Percentiles rank a stretch among this genome's conserved stretches.
These are phyloP conservation scores for Tephrocybe sp. DNA, from an alignment of 768 basidiomycete species.

Conservation along the genomic window DNA sequence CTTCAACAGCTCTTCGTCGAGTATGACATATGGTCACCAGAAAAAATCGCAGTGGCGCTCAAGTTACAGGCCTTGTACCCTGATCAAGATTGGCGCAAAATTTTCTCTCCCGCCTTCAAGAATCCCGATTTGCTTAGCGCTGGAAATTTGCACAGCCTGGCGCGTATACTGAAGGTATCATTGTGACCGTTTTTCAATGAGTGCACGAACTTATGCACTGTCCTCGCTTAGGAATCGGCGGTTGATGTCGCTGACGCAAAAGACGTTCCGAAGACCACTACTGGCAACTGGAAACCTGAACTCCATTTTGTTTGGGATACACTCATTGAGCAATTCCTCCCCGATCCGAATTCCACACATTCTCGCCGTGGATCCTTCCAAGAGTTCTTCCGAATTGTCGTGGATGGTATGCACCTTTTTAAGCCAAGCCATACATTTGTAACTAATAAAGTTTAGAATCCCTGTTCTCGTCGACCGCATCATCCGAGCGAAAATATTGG, in stretches of 20 bases:
- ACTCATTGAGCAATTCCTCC: slow-evolving; percentile 74
- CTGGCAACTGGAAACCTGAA: slow-evolving; percentile 81
- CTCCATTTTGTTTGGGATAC: slow-evolving; percentile 90
- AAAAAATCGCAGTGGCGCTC: slow-evolving; percentile 80
- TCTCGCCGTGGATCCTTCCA: slow-evolving; percentile 64
- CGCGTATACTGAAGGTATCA: slow-evolving; percentile 75
- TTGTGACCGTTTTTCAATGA: not conserved
- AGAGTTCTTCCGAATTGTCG: slow-evolving; percentile 88
- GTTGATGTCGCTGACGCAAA: slow-evolving; percentile 52
- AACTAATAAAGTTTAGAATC: slow-evolving; percentile 55
- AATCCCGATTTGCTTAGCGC: slow-evolving; percentile 63
- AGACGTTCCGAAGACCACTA: slow-evolving; percentile 44
- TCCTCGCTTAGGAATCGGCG: slow-evolving; percentile 47
- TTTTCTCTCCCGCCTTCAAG: slow-evolving; percentile 76
- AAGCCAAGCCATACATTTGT: slow-evolving; percentile 1
- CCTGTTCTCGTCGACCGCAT: slow-evolving; percentile 79
- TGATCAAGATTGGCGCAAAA: slow-evolving; percentile 61
- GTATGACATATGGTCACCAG: slow-evolving; percentile 72
- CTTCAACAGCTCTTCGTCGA: slow-evolving; percentile 54
- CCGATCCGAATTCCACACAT: slow-evolving; percentile 36
- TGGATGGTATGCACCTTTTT: slow-evolving; percentile 68
- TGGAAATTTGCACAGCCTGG: slow-evolving; percentile 70
- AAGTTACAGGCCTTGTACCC: slow-evolving; percentile 63
- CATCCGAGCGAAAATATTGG: slow-evolving; percentile 88
- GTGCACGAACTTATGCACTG: slow-evolving; percentile 12